Evolutionary conservation across 1,284 basidiomycete species (phyloP).

Genomic region (Phellopilus nigrolimitatus): DNA sequence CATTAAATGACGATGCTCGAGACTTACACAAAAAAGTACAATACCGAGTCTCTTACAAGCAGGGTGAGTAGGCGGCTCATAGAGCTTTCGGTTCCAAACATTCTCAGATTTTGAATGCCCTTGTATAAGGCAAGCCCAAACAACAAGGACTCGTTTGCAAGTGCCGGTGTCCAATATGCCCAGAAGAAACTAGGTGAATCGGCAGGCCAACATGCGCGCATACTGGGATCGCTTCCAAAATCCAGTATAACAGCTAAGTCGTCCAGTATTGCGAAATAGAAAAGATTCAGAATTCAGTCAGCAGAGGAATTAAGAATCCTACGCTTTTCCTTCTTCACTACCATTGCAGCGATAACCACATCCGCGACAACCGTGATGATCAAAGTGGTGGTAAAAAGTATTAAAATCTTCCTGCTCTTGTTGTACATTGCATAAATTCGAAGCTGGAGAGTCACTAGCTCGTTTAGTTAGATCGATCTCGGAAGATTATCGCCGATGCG

Average conservation of each 20-base stretch:
- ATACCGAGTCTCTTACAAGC: neutral
- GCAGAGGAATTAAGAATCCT: neutral
- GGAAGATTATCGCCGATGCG: neutral
- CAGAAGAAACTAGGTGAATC: neutral
- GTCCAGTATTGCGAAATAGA: neutral
- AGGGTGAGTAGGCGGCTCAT: neutral
- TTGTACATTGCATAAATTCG: conserved; percentile 3
- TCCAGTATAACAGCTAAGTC: neutral
- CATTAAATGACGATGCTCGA: neutral
- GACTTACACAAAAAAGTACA: conserved; percentile 1
- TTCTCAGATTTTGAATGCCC: neutral
- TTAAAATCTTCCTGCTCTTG: neutral
- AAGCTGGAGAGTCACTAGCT: neutral
- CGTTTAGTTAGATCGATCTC: neutral
- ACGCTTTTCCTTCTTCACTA: neutral
- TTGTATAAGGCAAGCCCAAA: neutral
- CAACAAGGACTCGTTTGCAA: neutral
- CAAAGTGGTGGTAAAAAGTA: neutral
- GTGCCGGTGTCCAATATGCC: neutral
- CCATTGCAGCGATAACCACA: neutral
- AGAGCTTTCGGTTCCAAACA: neutral
- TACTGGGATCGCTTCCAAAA: neutral
- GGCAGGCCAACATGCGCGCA: neutral
- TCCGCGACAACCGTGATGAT: neutral
- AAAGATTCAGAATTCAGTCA: neutral